phyloP scores from a whole-genome alignment of 305 asterid species.

The Andrographis paniculata region DNA sequence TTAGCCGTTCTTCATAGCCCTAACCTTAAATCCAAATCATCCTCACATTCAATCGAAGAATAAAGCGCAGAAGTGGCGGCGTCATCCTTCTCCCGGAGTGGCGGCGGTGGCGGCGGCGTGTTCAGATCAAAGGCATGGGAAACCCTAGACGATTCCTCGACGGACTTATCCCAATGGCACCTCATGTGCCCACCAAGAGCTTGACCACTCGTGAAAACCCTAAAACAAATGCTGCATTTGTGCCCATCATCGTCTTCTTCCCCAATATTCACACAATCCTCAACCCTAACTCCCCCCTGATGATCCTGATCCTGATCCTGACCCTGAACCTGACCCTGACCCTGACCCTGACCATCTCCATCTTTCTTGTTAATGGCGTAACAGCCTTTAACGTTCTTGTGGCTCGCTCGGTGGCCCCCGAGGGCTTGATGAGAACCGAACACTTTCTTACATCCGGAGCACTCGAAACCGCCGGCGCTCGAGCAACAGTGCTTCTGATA shows the following conservation, averaged over 20 bases:
- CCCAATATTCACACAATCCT: not conserved
- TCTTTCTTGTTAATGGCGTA: slow-evolving; percentile 46
- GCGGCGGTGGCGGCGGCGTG: slow-evolving; percentile 16
- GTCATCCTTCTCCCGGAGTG: too few species aligned
- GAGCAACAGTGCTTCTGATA: slow-evolving; percentile 10
- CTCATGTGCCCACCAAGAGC: slow-evolving; percentile 81
- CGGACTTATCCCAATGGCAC: slow-evolving; percentile 64
- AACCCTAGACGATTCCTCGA: slow-evolving; percentile 19
- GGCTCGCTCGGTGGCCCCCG: slow-evolving; percentile 70
- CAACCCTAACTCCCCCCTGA: not conserved
- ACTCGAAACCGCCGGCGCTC: slow-evolving; percentile 39
- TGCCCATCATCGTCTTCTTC: slow-evolving; percentile 17
- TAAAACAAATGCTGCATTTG: slow-evolving; percentile 46
- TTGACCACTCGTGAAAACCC: slow-evolving; percentile 68
- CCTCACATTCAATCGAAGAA: too few species aligned
- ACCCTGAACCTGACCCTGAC: not conserved
- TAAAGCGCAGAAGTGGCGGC: too few species aligned
- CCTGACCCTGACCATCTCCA: too few species aligned
- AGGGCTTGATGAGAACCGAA: slow-evolving; percentile 66
- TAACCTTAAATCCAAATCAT: too few species aligned
- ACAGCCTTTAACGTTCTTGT: slow-evolving; percentile 72
- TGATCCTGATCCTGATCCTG: not conserved
- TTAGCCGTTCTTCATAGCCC: too few species aligned
- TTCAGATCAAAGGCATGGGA: slow-evolving; percentile 31
- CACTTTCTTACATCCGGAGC: slow-evolving; percentile 69